Percentiles rank a stretch among this genome's conserved stretches.
phyloP scores from a whole-genome alignment of 2,329 filamentous ascomycete species.

The Fonsecaea nubica region DNA sequence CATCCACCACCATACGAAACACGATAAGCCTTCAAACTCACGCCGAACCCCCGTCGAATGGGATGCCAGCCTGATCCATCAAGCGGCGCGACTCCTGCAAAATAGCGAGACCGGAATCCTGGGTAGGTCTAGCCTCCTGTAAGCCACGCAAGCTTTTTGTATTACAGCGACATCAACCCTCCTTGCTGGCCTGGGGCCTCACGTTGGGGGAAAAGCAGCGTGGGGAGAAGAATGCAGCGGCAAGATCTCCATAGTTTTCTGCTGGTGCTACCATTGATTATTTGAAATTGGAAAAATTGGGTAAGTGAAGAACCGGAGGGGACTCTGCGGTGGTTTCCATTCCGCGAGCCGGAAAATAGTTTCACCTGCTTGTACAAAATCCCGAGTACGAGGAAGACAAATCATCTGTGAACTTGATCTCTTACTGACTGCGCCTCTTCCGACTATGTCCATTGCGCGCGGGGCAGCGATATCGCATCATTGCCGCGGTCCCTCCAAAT shows the following conservation, averaged over 20 bases:
- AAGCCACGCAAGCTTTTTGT: background rate
- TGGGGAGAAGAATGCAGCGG: background rate
- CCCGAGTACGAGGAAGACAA: too few species aligned
- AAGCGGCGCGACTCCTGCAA: conserved; percentile 4
- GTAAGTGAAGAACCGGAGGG: background rate
- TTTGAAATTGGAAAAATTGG: background rate
- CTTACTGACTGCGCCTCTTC: too few species aligned
- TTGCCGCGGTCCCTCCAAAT: background rate
- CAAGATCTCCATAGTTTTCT: background rate
- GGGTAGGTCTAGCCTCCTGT: background rate
- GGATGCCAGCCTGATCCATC: conserved; percentile 7
- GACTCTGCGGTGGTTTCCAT: background rate
- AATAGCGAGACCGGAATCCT: conserved; percentile 3
- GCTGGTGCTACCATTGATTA: background rate
- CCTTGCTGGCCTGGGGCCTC: background rate
- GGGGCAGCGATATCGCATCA: background rate
- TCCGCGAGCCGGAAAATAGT: too few species aligned
- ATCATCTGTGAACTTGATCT: too few species aligned
- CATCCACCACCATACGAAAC: conserved; percentile 1
- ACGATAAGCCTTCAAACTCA: conserved; percentile 16
- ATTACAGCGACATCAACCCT: background rate
- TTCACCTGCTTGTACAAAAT: too few species aligned
- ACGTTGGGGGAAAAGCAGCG: background rate
- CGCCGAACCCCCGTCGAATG: background rate
- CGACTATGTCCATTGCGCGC: background rate